Conservation (phyloP, 805 yeast species). For the Phaffomyces opuntiae region DNA sequence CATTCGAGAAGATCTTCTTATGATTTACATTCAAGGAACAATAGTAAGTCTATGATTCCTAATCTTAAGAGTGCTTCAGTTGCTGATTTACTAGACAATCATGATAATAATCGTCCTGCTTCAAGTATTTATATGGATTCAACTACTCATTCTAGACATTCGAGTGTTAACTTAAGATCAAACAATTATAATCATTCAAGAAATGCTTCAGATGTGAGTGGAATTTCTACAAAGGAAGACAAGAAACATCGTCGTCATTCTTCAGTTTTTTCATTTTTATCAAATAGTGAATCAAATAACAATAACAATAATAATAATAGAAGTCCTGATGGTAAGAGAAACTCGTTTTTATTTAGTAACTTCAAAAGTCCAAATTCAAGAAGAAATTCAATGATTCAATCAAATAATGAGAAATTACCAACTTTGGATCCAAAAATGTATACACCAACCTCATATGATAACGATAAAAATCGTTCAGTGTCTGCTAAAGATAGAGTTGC, state of each 20-base stretch:
- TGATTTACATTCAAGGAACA: conserved; percentile 12
- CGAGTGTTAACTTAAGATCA: conserved; percentile 23
- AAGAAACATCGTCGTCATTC: conserved; percentile 52
- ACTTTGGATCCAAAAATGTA: conserved; percentile 9
- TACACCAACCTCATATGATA: conserved; percentile 11
- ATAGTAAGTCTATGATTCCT: not conserved
- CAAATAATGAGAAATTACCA: conserved; percentile 8
- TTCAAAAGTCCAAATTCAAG: conserved; percentile 2
- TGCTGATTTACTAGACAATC: conserved; percentile 27
- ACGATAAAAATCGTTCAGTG: conserved; percentile 40
- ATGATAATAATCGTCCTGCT: conserved; percentile 31
- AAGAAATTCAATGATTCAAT: conserved; percentile 1
- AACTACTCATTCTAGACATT: conserved; percentile 26
- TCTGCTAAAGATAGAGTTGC: conserved; percentile 37
- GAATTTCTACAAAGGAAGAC: conserved; percentile 16
- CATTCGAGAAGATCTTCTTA: conserved; percentile 13
- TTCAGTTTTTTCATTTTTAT: conserved; percentile 47
- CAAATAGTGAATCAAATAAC: conserved; percentile 7
- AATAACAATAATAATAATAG: conserved; percentile 6
- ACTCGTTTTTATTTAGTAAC: conserved; percentile 2
- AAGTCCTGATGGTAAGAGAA: conserved; percentile 5
- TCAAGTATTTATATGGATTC: conserved; percentile 45
- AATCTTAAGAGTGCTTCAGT: conserved; percentile 17
- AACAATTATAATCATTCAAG: conserved; percentile 29
- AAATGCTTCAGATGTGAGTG: conserved; percentile 36